phyloP scores from a whole-genome alignment of 2,329 filamentous ascomycete species.

The Arthrobotrys iridis region DNA sequence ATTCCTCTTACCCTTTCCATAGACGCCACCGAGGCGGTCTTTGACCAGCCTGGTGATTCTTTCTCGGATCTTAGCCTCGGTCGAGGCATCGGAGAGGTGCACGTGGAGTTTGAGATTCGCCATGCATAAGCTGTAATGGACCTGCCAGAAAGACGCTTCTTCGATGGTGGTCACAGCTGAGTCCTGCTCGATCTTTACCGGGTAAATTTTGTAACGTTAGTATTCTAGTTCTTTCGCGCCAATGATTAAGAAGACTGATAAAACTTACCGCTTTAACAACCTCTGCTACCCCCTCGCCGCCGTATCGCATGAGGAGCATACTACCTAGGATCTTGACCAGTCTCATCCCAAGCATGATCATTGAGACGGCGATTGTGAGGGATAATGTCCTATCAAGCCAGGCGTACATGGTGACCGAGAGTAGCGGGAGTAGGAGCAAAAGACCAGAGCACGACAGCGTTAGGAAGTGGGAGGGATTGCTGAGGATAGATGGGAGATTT shows the following conservation, averaged over 20 bases:
- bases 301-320: slow-evolving; percentile 95
- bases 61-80: slow-evolving; percentile 76
- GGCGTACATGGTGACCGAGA: slow-evolving; percentile 81
- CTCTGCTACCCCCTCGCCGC: slow-evolving; percentile 61
- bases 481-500: slow-evolving; percentile 83
- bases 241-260: background rate
- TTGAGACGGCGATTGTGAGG: slow-evolving; percentile 80
- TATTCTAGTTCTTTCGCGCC: background rate
- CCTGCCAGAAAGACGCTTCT: slow-evolving; percentile 97
- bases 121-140: slow-evolving; percentile 96
- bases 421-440: slow-evolving; percentile 81
- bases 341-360: slow-evolving; percentile 86
- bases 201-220: background rate
- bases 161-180: slow-evolving; percentile 79
- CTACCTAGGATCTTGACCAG: slow-evolving; percentile 86
- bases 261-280: slow-evolving; percentile 54
- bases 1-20: slow-evolving; percentile 79
- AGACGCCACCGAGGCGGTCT: slow-evolving; percentile 86
- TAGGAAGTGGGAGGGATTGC: slow-evolving; percentile 93
- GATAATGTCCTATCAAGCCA: slow-evolving; percentile 87
- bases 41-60: slow-evolving; percentile 81
- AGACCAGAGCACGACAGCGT: slow-evolving; percentile 86
- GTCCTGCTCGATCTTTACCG: slow-evolving; percentile 77
- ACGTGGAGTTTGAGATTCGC: slow-evolving; percentile 87
- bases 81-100: slow-evolving; percentile 73